Conservation (phyloP, 371 early-diverging fungal species). For the Syncephalis plumigaleata region DNA sequence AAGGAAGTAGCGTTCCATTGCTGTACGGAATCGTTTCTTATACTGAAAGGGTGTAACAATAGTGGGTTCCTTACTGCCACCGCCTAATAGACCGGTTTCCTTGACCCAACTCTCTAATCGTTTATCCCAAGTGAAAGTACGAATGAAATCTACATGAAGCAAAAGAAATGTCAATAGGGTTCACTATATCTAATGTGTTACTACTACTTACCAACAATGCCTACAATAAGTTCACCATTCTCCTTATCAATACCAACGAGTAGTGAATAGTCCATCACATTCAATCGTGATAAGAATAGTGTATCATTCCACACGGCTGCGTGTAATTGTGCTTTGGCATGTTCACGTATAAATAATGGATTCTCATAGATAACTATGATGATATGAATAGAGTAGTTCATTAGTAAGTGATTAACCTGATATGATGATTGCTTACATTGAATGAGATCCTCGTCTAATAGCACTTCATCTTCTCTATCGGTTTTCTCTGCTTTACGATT, state of each 20-base stretch:
- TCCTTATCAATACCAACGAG: conserved; percentile 79
- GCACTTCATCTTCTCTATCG: conserved; percentile 65
- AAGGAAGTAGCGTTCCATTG: conserved; percentile 80
- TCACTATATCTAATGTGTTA: background rate
- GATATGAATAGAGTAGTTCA: background rate
- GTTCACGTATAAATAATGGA: conserved; percentile 76
- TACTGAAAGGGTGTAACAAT: conserved; percentile 90
- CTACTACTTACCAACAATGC: conserved; percentile 60
- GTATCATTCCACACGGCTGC: conserved; percentile 80
- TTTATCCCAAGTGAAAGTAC: conserved; percentile 95
- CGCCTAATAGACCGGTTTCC: conserved; percentile 69
- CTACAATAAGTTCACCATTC: conserved; percentile 66
- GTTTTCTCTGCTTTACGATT: conserved; percentile 83
- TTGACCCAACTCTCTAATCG: conserved; percentile 90
- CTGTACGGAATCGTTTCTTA: conserved; percentile 71
- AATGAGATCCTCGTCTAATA: conserved; percentile 83
- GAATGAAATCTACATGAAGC: conserved; percentile 83
- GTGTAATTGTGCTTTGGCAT: conserved; percentile 59
- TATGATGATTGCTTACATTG: conserved; percentile 31
- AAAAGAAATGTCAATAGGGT: no score
- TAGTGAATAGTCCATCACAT: conserved; percentile 93
- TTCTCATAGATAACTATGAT: conserved; percentile 21
- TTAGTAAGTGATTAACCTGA: no score
- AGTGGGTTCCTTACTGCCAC: conserved; percentile 77
- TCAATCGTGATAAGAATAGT: conserved; percentile 60